Base-by-base conservation (phyloP, 2,329 filamentous ascomycete genomes). In the Amylocarpus encephaloides region DNA sequence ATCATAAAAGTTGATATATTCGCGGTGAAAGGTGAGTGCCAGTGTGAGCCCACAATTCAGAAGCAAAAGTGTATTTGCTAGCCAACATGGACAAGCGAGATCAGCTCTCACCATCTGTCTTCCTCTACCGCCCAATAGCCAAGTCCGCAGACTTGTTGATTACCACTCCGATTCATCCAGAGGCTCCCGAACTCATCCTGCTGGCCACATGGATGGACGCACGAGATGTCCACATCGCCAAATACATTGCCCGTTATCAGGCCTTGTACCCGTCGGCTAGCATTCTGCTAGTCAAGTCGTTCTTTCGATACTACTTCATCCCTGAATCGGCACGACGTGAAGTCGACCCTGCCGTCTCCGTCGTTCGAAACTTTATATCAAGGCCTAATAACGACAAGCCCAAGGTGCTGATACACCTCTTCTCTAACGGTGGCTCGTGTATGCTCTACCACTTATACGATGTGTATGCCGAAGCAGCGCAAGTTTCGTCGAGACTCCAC, bases 401-500 rank as follows among this genome's bases (percentile, higher is more conserved):
- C 5, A 19, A 3, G 30, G 4, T 48, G 12, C 16, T 48, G 5
- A 34, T 41, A 6, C 46, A 48, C 22, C 19, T 42, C 1, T 34
- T 48, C 46, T 48, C 46, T 12, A 42, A 33, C n/a, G 46, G 46
- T n/a, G 46, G 46, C 6, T 33, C 29, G 2, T 40, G 35, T 22
- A 33, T 18, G 6, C 6, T 48, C n/a, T 30, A 29, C 16, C 6
- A 41, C n/a, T 22, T 41, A 30, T 48, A 41, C 22, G 33, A 38
- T 6, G 13, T 26, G 22, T 38, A 15, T 29, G 33, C 44, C 22
- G 33, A n/a, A n/a, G 22, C 34, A 38, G 35, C 13, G 7, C 11
- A n/a, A n/a, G n/a, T 7, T 38, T 26, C 22, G 4, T 7, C 22
- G 22, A 36, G 11, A 36, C 34, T 5, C 34, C 3, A 5, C 10